Evolutionary conservation across 2,329 filamentous ascomycete genomes (phyloP).

Genomic region (Trichoderma breve): DNA sequence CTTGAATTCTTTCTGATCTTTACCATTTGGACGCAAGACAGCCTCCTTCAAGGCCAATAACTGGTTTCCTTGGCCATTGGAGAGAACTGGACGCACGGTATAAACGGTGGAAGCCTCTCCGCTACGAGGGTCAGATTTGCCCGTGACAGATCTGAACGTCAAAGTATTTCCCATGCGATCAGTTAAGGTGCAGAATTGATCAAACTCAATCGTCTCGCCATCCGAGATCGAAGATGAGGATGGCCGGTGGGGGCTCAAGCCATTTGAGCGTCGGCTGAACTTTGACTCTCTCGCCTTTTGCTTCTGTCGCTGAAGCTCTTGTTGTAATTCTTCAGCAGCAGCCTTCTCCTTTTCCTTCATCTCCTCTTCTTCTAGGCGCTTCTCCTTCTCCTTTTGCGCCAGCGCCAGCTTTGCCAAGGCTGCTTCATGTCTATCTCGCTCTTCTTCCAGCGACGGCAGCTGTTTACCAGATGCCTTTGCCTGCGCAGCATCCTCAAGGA

Average conservation of each 20-base stretch:
- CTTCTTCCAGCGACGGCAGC: conserved; percentile 83
- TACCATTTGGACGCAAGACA: conserved; percentile 54
- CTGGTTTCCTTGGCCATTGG: conserved; percentile 53
- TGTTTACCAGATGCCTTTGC: conserved; percentile 72
- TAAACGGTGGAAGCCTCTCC: conserved; percentile 67
- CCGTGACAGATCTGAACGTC: conserved; percentile 68
- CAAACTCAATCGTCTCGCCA: conserved; percentile 55
- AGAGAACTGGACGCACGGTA: conserved; percentile 67
- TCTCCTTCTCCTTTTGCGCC: conserved; percentile 53
- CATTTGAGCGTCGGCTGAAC: conserved; percentile 54
- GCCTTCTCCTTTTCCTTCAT: conserved; percentile 67
- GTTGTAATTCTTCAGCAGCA: conserved; percentile 68
- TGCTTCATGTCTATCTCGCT: conserved; percentile 79
- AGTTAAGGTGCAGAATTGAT: conserved; percentile 62
- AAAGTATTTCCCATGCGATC: conserved; percentile 63
- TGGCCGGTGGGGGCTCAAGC: conserved; percentile 28
- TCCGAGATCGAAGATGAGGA: conserved; percentile 31
- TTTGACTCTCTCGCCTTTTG: conserved; percentile 63
- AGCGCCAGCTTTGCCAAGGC: conserved; percentile 60
- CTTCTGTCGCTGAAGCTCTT: conserved; percentile 67
- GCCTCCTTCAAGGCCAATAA: conserved; percentile 74
- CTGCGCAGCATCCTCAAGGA: conserved; percentile 82
- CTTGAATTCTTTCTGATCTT: conserved; percentile 64
- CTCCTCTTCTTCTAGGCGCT: conserved; percentile 54
- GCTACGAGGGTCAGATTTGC: conserved; percentile 63